These are phyloP conservation scores for Voacanga thouarsii DNA, from an alignment of 257 asterid genomes.

Conservation along the genomic window DNA sequence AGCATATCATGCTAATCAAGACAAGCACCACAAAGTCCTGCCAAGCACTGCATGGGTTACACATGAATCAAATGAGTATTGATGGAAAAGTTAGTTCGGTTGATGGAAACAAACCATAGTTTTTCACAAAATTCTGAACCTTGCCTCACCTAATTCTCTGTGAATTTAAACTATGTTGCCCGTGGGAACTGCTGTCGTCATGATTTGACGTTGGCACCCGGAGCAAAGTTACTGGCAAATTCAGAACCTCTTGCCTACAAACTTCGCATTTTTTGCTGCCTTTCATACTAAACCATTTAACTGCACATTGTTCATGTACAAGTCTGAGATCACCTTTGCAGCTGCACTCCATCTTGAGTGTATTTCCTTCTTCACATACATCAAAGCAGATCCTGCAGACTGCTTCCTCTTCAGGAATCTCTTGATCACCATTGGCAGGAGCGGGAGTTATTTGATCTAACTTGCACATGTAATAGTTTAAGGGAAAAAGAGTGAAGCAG, in stretches of 20 bases:
- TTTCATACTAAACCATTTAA: slow-evolving; percentile 78
- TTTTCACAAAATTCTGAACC: background rate
- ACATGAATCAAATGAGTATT: slow-evolving; percentile 5
- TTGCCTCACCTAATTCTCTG: slow-evolving; percentile 35
- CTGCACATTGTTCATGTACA: slow-evolving; percentile 78
- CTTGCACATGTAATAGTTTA: slow-evolving; percentile 15
- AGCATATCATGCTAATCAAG: slow-evolving; percentile 89
- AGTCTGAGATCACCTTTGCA: slow-evolving; percentile 90
- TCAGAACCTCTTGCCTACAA: slow-evolving; percentile 73
- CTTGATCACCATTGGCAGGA: slow-evolving; percentile 65
- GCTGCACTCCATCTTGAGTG: slow-evolving; percentile 80
- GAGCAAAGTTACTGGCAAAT: slow-evolving; percentile 82
- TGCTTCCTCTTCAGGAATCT: slow-evolving; percentile 98
- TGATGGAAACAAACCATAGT: background rate
- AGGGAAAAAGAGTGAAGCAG: background rate
- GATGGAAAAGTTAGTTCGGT: background rate
- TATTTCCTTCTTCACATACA: slow-evolving; percentile 71
- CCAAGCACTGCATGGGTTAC: slow-evolving; percentile 62
- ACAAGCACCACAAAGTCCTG: slow-evolving; percentile 97
- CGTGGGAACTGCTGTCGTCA: slow-evolving; percentile 34
- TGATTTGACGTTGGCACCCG: slow-evolving; percentile 45
- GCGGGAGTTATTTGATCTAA: slow-evolving; percentile 64
- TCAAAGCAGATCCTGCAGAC: slow-evolving; percentile 89
- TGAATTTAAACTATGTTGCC: slow-evolving; percentile 30
- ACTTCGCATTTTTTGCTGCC: slow-evolving; percentile 73